Conservation (phyloP, 2,329 filamentous ascomycete species). For the Arthrobotrys conoides region DNA sequence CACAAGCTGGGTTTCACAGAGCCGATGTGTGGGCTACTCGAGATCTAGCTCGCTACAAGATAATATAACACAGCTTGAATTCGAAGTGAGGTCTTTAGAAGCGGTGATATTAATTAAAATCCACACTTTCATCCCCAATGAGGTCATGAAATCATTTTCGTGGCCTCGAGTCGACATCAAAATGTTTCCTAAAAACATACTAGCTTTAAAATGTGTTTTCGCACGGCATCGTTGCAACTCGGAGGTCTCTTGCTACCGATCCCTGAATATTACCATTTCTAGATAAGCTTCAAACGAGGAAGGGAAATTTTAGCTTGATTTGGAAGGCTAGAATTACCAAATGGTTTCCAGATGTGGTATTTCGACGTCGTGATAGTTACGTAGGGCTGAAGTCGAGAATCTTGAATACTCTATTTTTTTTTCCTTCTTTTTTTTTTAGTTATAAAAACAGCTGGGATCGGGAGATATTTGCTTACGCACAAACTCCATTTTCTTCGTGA, state of each 20-base stretch:
- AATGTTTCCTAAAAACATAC: background rate
- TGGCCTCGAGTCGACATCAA: background rate
- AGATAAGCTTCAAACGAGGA: background rate
- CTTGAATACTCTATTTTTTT: background rate
- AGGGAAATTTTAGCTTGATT: slow-evolving; percentile 33
- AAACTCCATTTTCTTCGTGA: no score
- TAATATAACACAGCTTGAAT: background rate
- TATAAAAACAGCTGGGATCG: slow-evolving; percentile 2
- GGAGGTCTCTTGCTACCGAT: slow-evolving; percentile 30
- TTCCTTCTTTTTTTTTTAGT: background rate
- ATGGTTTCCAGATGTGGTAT: slow-evolving; percentile 13
- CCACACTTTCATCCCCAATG: background rate
- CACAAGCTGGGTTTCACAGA: no score
- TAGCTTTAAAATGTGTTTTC: no score
- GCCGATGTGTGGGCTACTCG: no score
- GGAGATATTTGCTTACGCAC: background rate
- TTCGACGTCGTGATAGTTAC: background rate
- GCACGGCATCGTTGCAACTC: slow-evolving; percentile 15
- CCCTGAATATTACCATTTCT: slow-evolving; percentile 16
- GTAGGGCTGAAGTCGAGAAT: background rate
- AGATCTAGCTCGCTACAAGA: no score
- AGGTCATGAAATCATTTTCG: background rate
- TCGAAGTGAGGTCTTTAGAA: no score
- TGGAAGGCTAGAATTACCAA: background rate
- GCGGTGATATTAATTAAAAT: no score